These are phyloP conservation scores for Clarkia xantiana DNA, from an alignment of 345 rosid species.

Conservation along the genomic window DNA sequence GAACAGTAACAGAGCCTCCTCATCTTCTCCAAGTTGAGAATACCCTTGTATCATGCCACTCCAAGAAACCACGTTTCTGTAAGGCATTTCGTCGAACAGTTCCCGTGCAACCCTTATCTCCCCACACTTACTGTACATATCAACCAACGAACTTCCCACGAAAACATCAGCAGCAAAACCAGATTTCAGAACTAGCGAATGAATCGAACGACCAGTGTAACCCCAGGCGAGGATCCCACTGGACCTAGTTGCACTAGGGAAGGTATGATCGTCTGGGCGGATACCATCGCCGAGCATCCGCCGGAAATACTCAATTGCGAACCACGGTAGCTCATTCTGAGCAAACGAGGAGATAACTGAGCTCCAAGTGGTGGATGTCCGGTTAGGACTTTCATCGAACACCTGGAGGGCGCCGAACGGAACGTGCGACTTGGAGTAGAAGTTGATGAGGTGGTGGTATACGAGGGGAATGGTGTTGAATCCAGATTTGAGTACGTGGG, in stretches of 20 bases:
- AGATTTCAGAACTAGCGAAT: constrained; percentile 41
- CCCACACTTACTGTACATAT: constrained; percentile 78
- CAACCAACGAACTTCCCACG: constrained; percentile 71
- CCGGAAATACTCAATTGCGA: constrained; percentile 53
- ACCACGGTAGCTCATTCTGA: constrained; percentile 67
- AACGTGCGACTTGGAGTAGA: constrained; percentile 70
- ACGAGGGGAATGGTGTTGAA: constrained; percentile 52
- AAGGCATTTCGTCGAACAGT: constrained; percentile 77
- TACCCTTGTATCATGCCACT: constrained; percentile 87
- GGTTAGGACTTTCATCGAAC: constrained; percentile 37
- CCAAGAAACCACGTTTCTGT: constrained; percentile 79
- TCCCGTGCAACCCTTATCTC: constrained; percentile 41
- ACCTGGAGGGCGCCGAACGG: constrained; percentile 40
- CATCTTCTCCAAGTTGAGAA: constrained; percentile 54
- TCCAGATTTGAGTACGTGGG: constrained; percentile 53
- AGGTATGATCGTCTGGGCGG: constrained; percentile 61
- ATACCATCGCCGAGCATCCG: constrained; percentile 29
- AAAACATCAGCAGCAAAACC: constrained; percentile 58
- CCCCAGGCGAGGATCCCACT: constrained; percentile 47
- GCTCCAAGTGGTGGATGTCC: constrained; percentile 76
- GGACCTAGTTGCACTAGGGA: constrained; percentile 64
- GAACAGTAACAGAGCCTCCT: constrained; percentile 57
- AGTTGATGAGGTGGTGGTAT: constrained; percentile 65
- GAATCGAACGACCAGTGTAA: constrained; percentile 51
- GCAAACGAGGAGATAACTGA: constrained; percentile 68